A percentile compares a stretch with the other conserved stretches of the same genome.
Evolutionary conservation across 441 rosid genomes (phyloP).

Genomic region (Eutrema salsugineum): DNA sequence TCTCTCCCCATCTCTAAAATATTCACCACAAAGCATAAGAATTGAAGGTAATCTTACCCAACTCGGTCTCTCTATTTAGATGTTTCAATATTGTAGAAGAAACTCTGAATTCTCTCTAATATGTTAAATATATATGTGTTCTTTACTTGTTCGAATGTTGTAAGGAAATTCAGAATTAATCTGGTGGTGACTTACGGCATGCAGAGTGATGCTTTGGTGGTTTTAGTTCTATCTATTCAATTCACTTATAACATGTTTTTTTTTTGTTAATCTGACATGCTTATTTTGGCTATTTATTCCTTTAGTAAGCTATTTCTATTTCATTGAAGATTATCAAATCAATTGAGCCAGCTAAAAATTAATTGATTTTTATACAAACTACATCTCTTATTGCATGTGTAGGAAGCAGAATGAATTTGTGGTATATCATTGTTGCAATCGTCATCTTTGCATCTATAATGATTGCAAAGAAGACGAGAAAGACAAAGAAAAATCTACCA

Average conservation of each 20-base stretch:
- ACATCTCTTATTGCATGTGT: no score
- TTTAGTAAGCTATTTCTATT: background rate
- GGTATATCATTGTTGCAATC: background rate
- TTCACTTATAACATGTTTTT: background rate
- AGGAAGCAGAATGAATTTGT: background rate
- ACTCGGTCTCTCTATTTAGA: background rate
- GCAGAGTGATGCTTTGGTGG: background rate
- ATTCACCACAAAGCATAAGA: background rate
- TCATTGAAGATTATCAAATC: background rate
- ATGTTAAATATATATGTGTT: no score
- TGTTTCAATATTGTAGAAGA: background rate
- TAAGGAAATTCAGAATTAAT: background rate
- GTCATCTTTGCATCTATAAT: constrained; percentile 7
- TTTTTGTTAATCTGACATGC: background rate
- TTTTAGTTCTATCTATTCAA: background rate
- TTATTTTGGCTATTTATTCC: no score
- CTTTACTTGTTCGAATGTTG: background rate
- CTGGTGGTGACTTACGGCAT: background rate
- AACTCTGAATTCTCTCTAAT: background rate
- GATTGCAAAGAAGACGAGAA: background rate
- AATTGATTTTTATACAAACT: background rate
- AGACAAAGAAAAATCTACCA: background rate
- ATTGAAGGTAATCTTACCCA: background rate
- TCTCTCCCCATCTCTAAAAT: background rate
- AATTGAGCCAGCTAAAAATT: background rate